Evolutionary conservation across 495 filamentous ascomycete species (phyloP).

Genomic region (Podospora conica): DNA sequence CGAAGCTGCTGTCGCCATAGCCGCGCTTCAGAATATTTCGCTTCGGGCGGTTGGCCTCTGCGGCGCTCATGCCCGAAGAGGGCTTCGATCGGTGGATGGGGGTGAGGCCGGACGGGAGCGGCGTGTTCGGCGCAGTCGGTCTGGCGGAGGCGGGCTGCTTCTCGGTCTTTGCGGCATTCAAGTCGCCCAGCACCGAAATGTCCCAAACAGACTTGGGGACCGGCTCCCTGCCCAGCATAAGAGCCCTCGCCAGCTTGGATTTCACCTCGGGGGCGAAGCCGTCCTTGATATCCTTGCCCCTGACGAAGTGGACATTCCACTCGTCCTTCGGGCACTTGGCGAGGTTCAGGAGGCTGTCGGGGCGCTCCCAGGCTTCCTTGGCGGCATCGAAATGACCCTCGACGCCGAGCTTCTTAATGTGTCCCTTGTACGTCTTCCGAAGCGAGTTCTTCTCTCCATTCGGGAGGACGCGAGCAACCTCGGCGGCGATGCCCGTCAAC

Average conservation of each 20-base stretch:
- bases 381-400: slow-evolving; percentile 48
- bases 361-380: slow-evolving; percentile 37
- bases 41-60: slow-evolving; percentile 31
- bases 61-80: slow-evolving; percentile 15
- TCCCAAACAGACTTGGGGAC: slow-evolving; percentile 47
- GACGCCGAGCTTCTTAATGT: slow-evolving; percentile 50
- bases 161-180: slow-evolving; percentile 30
- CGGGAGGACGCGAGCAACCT: slow-evolving; percentile 48
- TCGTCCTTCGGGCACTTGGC: slow-evolving; percentile 48
- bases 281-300: slow-evolving; percentile 51
- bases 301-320: slow-evolving; percentile 44
- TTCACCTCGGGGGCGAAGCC: slow-evolving; percentile 35
- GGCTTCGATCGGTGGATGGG: slow-evolving; percentile 22
- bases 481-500: slow-evolving; percentile 42
- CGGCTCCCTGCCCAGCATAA: slow-evolving; percentile 42
- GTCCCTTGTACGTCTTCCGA: slow-evolving; percentile 54
- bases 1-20: slow-evolving; percentile 50
- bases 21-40: slow-evolving; percentile 45
- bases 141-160: slow-evolving; percentile 33
- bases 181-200: slow-evolving; percentile 46
- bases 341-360: slow-evolving; percentile 40
- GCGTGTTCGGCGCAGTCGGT: slow-evolving; percentile 39
- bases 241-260: slow-evolving; percentile 36
- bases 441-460: slow-evolving; percentile 52
- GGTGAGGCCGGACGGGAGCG: slow-evolving; percentile 23